Base-by-base conservation (phyloP, 805 yeast genomes). In the Ogataea thermomethanolica region DNA sequence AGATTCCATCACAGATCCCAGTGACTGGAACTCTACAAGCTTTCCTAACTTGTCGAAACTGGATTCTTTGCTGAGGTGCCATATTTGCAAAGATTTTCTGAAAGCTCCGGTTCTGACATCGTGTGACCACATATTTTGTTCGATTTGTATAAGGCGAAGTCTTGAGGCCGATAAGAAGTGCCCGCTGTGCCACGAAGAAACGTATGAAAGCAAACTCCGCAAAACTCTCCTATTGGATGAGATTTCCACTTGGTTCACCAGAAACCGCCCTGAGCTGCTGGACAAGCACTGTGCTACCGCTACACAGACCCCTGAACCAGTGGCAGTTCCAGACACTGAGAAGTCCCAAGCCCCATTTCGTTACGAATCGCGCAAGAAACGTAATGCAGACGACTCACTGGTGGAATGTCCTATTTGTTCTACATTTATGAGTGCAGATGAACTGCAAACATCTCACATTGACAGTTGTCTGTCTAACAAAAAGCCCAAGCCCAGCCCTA, bases 71-170 rank as follows among this genome's bases (percentile, higher is more conserved):
- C 66, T 88, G 36, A 58, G 95, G 54, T 90, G 98, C 57, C 89
- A 84, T 51, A 84, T 90, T 8, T 90, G 98, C 61, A 86, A 89
- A 53, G 96, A 88, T 45, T 77, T 83, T 48, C 68, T 85, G 39
- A 72, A 65, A 24, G 84, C 90, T 0, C 96, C 98, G 1, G 86
- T 87, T 26, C 64, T 84, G 30, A 85, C 96, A 1, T 74, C 82
- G 2, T 90, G 98, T 66, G 82, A 85, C 26, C 97, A 90, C 59
- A 81, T 90, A 1, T 90, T 88, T 59, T 90, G 98, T 61, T 86
- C 95, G 0, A 70, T 80, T 10, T 90, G 98, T 59, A 84, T 90
- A 22, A 69, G 96, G 43, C 76, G 83, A 46, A 78, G 82, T 47
- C 62, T 90, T 28, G 65, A 78, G n/a, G 62, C 61, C 27, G 76